Percentiles rank a stretch among this genome's conserved stretches.
phyloP scores from a whole-genome alignment of 2,329 filamentous ascomycete genomes.

The Iodosphaeria phyllophila region DNA sequence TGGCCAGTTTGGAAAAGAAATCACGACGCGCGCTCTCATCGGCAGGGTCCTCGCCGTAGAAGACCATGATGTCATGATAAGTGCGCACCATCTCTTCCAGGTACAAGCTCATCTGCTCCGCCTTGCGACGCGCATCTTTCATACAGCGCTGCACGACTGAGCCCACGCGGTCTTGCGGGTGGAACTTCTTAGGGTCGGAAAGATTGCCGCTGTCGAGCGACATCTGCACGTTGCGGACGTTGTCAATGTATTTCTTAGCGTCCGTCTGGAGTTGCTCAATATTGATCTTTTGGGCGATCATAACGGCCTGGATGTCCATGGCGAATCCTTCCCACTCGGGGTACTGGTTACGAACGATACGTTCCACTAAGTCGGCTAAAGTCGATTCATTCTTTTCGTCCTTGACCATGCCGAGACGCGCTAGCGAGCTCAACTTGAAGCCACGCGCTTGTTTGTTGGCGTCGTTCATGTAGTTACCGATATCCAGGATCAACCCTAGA shows the following conservation, averaged over 20 bases:
- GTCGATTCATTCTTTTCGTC: conserved; percentile 98
- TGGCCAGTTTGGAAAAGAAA: conserved; percentile 86
- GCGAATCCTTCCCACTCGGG: conserved; percentile 85
- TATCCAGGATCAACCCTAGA: conserved; percentile 85
- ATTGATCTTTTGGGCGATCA: conserved; percentile 74
- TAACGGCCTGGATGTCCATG: conserved; percentile 66
- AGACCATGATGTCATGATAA: conserved; percentile 89
- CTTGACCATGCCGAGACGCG: conserved; percentile 90
- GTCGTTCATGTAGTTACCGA: conserved; percentile 99
- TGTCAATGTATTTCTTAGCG: conserved; percentile 83
- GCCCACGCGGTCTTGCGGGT: conserved; percentile 86
- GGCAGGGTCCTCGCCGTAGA: conserved; percentile 83
- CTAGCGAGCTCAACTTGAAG: conserved; percentile 93
- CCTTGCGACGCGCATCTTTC: conserved; percentile 92
- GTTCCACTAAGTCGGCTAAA: conserved; percentile 86
- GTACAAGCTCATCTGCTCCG: conserved; percentile 87
- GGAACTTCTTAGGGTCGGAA: conserved; percentile 93
- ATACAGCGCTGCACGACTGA: conserved; percentile 83
- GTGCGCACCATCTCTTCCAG: conserved; percentile 81
- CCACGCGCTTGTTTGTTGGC: conserved; percentile 94
- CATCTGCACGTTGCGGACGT: conserved; percentile 82
- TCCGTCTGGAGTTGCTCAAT: conserved; percentile 80
- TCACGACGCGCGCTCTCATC: conserved; percentile 89
- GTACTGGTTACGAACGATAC: conserved; percentile 91
- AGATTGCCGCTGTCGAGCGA: conserved; percentile 87